Percentiles rank a stretch among this genome's conserved stretches.
These are phyloP conservation scores for Phytophthora syringae DNA, from an alignment of 352 stramenopile genomes.

Conservation along the genomic window DNA sequence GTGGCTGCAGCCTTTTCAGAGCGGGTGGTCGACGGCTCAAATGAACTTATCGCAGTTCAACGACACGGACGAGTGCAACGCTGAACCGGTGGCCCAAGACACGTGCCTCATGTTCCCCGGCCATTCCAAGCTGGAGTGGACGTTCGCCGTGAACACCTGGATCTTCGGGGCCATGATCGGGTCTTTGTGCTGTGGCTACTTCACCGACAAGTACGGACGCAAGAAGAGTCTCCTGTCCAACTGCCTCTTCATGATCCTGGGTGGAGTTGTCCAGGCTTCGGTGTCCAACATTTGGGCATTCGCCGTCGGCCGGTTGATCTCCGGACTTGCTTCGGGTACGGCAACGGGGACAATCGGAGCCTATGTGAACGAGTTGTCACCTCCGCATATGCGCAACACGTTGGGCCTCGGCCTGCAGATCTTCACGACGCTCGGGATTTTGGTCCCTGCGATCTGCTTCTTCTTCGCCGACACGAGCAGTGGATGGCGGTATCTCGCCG, in stretches of 20 bases:
- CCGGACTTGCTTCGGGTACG: slow-evolving; percentile 36
- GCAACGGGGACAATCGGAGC: slow-evolving; percentile 12
- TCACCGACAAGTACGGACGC: slow-evolving; percentile 33
- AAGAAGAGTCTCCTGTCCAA: slow-evolving; percentile 25
- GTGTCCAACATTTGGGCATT: slow-evolving; percentile 30
- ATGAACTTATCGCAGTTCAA: slow-evolving; percentile 24
- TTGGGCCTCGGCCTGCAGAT: slow-evolving; percentile 51
- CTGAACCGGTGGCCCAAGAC: slow-evolving; percentile 9
- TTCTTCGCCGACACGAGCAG: slow-evolving; percentile 41
- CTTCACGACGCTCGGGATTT: slow-evolving; percentile 48
- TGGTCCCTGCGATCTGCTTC: too few relatives aligned
- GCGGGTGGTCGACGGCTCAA: slow-evolving; percentile 20
- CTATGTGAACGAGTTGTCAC: too few relatives aligned
- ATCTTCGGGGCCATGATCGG: too few relatives aligned
- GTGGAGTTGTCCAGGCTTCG: slow-evolving; percentile 36
- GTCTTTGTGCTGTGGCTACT: too few relatives aligned
- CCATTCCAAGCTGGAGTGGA: too few relatives aligned
- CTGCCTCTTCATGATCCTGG: slow-evolving; percentile 45
- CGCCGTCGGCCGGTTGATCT: slow-evolving; percentile 36
- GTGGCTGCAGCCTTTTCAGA: too few relatives aligned
- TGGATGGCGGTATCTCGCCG: slow-evolving; percentile 45
- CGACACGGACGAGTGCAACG: slow-evolving; percentile 22
- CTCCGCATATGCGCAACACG: slow-evolving; percentile 44
- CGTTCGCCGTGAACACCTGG: too few relatives aligned
- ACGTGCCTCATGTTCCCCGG: slow-evolving; percentile 22